These are phyloP conservation scores for Capronia americana DNA, from an alignment of 2,329 filamentous ascomycete genomes.

Conservation along the genomic window DNA sequence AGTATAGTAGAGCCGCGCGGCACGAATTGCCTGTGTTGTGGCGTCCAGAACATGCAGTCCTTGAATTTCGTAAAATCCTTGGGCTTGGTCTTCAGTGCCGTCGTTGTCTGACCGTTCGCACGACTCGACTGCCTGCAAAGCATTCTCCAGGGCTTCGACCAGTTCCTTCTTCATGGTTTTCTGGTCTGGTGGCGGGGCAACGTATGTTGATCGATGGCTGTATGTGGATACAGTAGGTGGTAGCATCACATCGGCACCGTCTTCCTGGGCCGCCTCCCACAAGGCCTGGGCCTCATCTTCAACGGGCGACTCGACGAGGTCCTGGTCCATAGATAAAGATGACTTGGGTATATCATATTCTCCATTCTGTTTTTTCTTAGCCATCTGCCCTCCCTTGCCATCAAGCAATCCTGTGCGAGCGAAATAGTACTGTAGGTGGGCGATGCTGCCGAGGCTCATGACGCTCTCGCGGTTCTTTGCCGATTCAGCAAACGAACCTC, in stretches of 20 bases:
- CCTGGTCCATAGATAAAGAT: conserved; percentile 48
- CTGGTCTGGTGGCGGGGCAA: conserved; percentile 84
- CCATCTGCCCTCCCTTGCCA: conserved; percentile 86
- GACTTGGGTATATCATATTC: conserved; percentile 50
- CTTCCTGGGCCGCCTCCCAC: conserved; percentile 61
- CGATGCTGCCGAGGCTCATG: conserved; percentile 93
- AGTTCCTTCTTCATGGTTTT: conserved; percentile 75
- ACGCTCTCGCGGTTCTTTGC: conserved; percentile 92
- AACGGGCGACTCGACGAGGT: conserved; percentile 57
- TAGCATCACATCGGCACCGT: conserved; percentile 77
- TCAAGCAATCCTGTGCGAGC: conserved; percentile 91
- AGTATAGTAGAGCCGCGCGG: conserved; percentile 96
- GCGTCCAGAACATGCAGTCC: conserved; percentile 92
- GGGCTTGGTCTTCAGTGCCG: conserved; percentile 54
- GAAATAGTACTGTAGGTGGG: conserved; percentile 98
- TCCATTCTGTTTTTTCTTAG: conserved; percentile 67
- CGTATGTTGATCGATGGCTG: conserved; percentile 78
- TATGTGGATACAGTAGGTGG: conserved; percentile 98
- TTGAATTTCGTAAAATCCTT: conserved; percentile 83
- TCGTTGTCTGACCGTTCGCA: conserved; percentile 43
- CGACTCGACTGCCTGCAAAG: conserved; percentile 67
- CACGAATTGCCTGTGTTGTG: conserved; percentile 91
- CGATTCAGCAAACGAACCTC: conserved; percentile 87
- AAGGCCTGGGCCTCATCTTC: conserved; percentile 54
- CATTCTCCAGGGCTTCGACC: conserved; percentile 71